Evolutionary conservation across 345 rosid genomes (phyloP).

Genomic region (Gossypium australe): DNA sequence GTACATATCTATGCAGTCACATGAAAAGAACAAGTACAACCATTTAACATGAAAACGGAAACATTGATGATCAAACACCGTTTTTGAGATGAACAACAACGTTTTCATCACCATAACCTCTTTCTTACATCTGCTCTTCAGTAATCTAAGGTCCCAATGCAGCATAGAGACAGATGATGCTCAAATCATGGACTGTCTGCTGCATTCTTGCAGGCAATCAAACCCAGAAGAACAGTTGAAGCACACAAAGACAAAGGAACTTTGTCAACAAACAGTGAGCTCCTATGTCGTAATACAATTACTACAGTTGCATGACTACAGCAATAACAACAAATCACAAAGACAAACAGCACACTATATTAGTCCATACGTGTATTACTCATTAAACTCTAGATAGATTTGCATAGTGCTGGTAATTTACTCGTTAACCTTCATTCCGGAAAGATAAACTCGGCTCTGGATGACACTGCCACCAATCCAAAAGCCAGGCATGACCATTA

Average conservation of each 20-base stretch:
- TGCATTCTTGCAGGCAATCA: not conserved
- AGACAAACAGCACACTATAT: not conserved
- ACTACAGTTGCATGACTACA: slow-evolving; percentile 18
- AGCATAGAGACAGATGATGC: not conserved
- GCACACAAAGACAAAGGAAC: not conserved
- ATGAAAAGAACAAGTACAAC: not conserved
- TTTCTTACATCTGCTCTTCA: not conserved
- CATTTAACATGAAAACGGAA: not conserved
- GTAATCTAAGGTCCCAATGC: not conserved
- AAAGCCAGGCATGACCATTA: slow-evolving; percentile 88
- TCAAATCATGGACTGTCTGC: not conserved
- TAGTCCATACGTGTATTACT: not conserved
- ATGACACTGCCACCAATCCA: slow-evolving; percentile 65
- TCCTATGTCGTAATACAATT: slow-evolving; percentile 11
- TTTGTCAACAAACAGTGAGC: slow-evolving; percentile 9
- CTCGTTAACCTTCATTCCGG: slow-evolving; percentile 64
- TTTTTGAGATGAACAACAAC: not conserved
- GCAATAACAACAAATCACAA: not conserved
- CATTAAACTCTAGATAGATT: not conserved
- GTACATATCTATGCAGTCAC: not conserved
- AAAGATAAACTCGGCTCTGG: slow-evolving; percentile 71
- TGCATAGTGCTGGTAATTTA: slow-evolving; percentile 14
- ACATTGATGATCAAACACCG: not conserved
- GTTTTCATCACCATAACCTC: not conserved
- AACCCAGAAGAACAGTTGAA: not conserved